phyloP scores from a whole-genome alignment of 352 stramenopile species.

The Phytophthora sp. region DNA sequence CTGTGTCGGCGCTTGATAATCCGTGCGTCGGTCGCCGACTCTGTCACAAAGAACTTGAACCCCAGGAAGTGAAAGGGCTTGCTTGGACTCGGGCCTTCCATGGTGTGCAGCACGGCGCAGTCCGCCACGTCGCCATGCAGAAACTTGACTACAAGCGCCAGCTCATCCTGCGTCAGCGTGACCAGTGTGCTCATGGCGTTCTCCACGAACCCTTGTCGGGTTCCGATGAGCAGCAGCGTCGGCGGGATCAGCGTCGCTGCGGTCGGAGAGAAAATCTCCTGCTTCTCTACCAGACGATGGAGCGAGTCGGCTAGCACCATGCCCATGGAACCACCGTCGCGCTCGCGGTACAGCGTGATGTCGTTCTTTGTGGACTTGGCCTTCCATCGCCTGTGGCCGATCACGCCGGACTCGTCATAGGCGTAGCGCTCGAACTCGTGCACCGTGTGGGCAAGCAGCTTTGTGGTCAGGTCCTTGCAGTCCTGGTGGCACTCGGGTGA shows the following conservation, averaged over 20 bases:
- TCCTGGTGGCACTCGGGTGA: conserved; percentile 41
- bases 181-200: conserved; percentile 51
- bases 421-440: conserved; percentile 55
- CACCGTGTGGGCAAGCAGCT: conserved; percentile 55
- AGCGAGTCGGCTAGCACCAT: conserved; percentile 28
- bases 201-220: conserved; percentile 47
- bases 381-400: conserved; percentile 47
- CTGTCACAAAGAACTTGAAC: conserved; percentile 67
- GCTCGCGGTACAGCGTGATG: conserved; percentile 49
- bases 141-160: conserved; percentile 49
- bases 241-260: conserved; percentile 30
- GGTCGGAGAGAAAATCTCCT: conserved; percentile 33
- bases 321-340: conserved; percentile 35
- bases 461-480: conserved; percentile 44
- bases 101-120: conserved; percentile 30
- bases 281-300: conserved; percentile 22
- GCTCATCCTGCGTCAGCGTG: conserved; percentile 46
- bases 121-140: conserved; percentile 49
- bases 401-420: conserved; percentile 34
- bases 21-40: conserved; percentile 37
- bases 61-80: conserved; percentile 57
- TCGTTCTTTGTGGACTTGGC: conserved; percentile 38
- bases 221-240: conserved; percentile 45
- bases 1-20: conserved; percentile 54
- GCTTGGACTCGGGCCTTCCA: conserved; percentile 38